phyloP scores from a whole-genome alignment of 768 basidiomycete genomes.

The Pulveroboletus sp. region DNA sequence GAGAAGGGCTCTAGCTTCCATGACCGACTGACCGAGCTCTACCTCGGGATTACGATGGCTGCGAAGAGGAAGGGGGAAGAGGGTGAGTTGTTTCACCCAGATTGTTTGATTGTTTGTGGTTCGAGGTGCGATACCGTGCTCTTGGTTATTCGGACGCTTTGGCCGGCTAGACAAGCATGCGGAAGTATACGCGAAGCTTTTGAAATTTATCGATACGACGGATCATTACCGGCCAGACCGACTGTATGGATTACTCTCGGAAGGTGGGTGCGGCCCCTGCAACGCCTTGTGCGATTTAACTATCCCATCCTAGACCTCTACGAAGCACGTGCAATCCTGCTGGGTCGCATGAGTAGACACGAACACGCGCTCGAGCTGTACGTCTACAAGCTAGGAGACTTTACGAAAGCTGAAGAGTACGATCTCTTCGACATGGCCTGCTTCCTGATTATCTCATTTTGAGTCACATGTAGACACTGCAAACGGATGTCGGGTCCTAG shows the following conservation, averaged over 20 bases:
- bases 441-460: not conserved
- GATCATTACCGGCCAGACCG: constrained; percentile 70
- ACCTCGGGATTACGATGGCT: constrained; percentile 61
- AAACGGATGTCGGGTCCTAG: constrained; percentile 66
- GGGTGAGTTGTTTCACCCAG: constrained; percentile 35
- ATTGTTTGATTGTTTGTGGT: not conserved
- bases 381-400: constrained; percentile 82
- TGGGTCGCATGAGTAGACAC: constrained; percentile 86
- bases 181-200: constrained; percentile 61
- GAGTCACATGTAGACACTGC: constrained; percentile 67
- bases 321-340: constrained; percentile 86
- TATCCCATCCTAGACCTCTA: constrained; percentile 56
- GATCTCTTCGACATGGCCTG: constrained; percentile 19
- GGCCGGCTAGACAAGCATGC: constrained; percentile 39
- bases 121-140: not conserved
- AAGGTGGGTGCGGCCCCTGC: constrained; percentile 48
- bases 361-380: constrained; percentile 95
- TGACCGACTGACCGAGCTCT: constrained; percentile 85
- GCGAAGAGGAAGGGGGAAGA: constrained; percentile 58
- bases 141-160: not conserved
- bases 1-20: constrained; percentile 72
- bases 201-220: constrained; percentile 72
- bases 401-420: constrained; percentile 84
- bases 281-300: not conserved
- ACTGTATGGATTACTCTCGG: constrained; percentile 75